Evolutionary conservation across 2,329 filamentous ascomycete genomes (phyloP).

Genomic region (Amauroascus niger): DNA sequence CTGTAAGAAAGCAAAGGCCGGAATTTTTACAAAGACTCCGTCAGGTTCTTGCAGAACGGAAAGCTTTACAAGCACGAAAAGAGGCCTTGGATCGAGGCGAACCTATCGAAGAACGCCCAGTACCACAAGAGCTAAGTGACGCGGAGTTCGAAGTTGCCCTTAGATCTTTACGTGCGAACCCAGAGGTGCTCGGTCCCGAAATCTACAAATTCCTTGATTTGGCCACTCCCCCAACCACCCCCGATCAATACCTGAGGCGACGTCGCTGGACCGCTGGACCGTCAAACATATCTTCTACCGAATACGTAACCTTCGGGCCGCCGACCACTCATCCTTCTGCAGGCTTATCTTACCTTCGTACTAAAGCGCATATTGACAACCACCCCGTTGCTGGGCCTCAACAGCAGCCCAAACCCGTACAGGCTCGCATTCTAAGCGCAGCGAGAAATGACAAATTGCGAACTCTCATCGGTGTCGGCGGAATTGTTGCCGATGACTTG

Average conservation of each 20-base stretch:
- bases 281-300: conserved; percentile 30
- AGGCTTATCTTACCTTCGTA: conserved; percentile 52
- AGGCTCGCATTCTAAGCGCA: conserved; percentile 49
- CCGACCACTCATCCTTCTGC: conserved; percentile 57
- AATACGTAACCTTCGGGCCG: conserved; percentile 41
- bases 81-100: conserved; percentile 35
- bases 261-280: conserved; percentile 31
- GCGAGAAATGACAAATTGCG: conserved; percentile 22
- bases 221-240: conserved; percentile 35
- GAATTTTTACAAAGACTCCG: conserved; percentile 32
- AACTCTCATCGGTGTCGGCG: conserved; percentile 33
- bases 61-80: conserved; percentile 29
- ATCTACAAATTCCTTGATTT: conserved; percentile 50
- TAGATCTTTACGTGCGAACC: conserved; percentile 35
- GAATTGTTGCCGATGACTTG: conserved; percentile 34
- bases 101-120: conserved; percentile 24
- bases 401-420: conserved; percentile 41
- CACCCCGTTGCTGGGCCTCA: conserved; percentile 54
- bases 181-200: conserved; percentile 42
- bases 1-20: conserved; percentile 36
- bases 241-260: conserved; percentile 27
- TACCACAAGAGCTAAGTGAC: conserved; percentile 29
- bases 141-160: conserved; percentile 41
- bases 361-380: conserved; percentile 47
- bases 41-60: conserved; percentile 27